Conservation (phyloP, 2,329 filamentous ascomycete genomes). For the Stromatinia cepivora region DNA sequence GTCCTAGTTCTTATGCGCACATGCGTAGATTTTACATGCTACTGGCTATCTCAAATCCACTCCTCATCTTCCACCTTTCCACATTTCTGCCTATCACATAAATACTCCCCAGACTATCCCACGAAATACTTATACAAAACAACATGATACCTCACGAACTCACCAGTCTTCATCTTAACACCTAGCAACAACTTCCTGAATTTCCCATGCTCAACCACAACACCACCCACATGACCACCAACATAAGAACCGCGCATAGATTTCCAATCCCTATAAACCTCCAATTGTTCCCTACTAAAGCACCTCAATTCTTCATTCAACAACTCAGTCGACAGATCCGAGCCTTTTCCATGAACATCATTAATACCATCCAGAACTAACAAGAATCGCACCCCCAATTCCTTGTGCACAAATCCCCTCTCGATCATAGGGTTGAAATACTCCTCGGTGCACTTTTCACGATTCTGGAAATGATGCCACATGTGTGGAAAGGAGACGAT, state of each 20-base stretch:
- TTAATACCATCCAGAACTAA: background rate
- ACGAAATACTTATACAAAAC: background rate
- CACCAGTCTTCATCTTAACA: conserved; percentile 5
- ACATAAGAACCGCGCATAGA: background rate
- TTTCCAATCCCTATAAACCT: background rate
- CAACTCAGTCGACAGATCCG: background rate
- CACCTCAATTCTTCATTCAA: conserved; percentile 1
- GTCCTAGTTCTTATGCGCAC: background rate
- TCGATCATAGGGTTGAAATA: background rate
- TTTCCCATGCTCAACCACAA: background rate
- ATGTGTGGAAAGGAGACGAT: conserved; percentile 12
- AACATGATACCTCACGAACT: conserved; percentile 6
- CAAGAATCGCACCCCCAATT: background rate
- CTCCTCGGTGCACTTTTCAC: background rate
- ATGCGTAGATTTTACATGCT: background rate
- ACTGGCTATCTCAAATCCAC: background rate
- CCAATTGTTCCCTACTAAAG: conserved; percentile 2
- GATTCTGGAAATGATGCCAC: background rate
- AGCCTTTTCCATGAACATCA: background rate
- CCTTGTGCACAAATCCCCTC: background rate
- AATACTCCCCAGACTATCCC: background rate
- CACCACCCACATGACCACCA: background rate
- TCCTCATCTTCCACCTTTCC: background rate
- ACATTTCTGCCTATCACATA: background rate
- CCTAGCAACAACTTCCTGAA: conserved; percentile 3